A percentile compares a stretch with the other conserved stretches of the same genome.
Evolutionary conservation across 2,329 filamentous ascomycete species (phyloP).

Genomic region (Penicillium sp.): DNA sequence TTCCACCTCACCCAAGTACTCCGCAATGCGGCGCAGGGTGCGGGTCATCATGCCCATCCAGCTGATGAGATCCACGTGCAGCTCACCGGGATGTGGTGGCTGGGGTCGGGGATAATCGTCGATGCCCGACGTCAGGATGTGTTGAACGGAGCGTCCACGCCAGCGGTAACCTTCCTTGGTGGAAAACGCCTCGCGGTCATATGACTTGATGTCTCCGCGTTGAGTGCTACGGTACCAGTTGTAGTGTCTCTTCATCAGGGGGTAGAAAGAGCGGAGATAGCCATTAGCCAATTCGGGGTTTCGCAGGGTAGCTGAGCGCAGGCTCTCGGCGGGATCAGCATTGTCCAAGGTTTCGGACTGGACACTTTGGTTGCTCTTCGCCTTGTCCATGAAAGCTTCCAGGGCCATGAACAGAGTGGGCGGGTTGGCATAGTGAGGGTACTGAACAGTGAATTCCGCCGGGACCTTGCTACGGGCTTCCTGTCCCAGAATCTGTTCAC

Average conservation of each 20-base stretch:
- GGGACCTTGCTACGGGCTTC: constrained; percentile 97
- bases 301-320: constrained; percentile 66
- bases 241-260: constrained; percentile 84
- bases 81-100: constrained; percentile 91
- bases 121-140: constrained; percentile 88
- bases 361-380: constrained; percentile 52
- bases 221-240: constrained; percentile 96
- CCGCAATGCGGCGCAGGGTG: constrained; percentile 77
- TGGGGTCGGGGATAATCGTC: constrained; percentile 95
- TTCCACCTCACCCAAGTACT: constrained; percentile 71
- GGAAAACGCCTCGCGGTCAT: constrained; percentile 86
- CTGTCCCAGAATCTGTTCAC: constrained; percentile 88
- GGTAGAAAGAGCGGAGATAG: constrained; percentile 78
- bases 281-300: constrained; percentile 67
- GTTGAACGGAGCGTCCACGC: constrained; percentile 83
- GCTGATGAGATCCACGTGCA: constrained; percentile 90
- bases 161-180: constrained; percentile 93
- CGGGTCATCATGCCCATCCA: constrained; percentile 98
- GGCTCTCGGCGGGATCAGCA: constrained; percentile 41
- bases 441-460: constrained; percentile 88
- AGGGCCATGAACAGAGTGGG: constrained; percentile 91
- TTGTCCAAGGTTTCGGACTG: constrained; percentile 26
- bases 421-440: constrained; percentile 96
- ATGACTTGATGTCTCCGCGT: constrained; percentile 82
- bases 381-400: constrained; percentile 78